Evolutionary conservation across 305 asterid species (phyloP).

Genomic region (Solanum hybrid): DNA sequence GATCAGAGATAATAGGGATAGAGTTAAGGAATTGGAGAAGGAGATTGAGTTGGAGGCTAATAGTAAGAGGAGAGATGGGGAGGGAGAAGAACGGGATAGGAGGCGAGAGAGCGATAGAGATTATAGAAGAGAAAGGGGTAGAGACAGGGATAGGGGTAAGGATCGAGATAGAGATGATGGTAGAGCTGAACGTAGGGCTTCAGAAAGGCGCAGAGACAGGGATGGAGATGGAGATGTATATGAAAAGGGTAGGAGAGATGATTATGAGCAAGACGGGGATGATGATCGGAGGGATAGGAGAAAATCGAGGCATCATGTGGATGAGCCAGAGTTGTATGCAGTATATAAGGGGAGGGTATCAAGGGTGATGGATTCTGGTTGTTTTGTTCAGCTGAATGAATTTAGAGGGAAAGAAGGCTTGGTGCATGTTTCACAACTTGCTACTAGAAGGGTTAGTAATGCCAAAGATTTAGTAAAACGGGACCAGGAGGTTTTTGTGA

Average conservation of each 20-base stretch:
- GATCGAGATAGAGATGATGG: conserved; percentile 17
- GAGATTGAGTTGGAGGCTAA: conserved; percentile 42
- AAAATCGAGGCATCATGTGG: conserved; percentile 35
- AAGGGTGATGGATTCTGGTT: conserved; percentile 86
- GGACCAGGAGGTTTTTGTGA: conserved; percentile 85
- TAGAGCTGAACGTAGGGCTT: conserved; percentile 13
- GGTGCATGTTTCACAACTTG: conserved; percentile 83
- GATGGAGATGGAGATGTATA: conserved; percentile 28
- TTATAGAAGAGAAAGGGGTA: conserved; percentile 11
- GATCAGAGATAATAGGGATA: conserved; percentile 55
- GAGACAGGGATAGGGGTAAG: conserved; percentile 12
- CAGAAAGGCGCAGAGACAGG: conserved; percentile 18
- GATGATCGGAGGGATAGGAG: conserved; percentile 31
- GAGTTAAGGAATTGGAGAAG: conserved; percentile 71
- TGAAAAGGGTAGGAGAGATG: conserved; percentile 26
- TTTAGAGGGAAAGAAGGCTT: conserved; percentile 78
- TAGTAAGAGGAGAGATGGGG: conserved; percentile 7
- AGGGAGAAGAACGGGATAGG: conserved; percentile 15
- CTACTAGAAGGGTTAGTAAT: conserved; percentile 67
- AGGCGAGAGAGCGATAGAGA: conserved; percentile 20
- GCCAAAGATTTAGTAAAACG: conserved; percentile 79
- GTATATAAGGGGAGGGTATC: conserved; percentile 79
- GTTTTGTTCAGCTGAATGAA: conserved; percentile 73
- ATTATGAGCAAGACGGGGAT: conserved; percentile 1
- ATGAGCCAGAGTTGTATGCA: conserved; percentile 62